A percentile compares a stretch with the other conserved stretches of the same genome.
Conservation (phyloP, 768 basidiomycete genomes). For the Tephrocybe sp. region DNA sequence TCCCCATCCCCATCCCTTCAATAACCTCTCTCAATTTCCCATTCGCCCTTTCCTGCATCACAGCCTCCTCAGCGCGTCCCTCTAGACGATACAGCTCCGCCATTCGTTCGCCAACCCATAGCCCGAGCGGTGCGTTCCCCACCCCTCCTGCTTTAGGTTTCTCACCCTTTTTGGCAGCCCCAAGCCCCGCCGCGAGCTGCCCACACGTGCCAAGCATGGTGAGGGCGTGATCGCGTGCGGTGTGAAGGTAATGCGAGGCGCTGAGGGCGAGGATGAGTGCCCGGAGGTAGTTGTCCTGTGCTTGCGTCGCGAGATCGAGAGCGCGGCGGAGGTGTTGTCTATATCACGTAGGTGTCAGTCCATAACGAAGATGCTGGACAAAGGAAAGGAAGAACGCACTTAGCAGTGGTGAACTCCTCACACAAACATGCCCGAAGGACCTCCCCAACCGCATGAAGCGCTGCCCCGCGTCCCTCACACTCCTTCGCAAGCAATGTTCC, state of each 20-base stretch:
- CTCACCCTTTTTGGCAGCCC: slow-evolving; percentile 34
- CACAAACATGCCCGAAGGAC: slow-evolving; percentile 54
- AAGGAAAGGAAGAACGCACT: slow-evolving; percentile 41
- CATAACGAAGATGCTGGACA: no score
- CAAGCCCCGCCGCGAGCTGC: slow-evolving; percentile 70
- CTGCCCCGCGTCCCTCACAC: slow-evolving; percentile 54
- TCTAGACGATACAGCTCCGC: slow-evolving; percentile 60
- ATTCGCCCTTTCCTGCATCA: slow-evolving; percentile 49
- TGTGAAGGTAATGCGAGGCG: slow-evolving; percentile 71
- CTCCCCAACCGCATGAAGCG: slow-evolving; percentile 53
- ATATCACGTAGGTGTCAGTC: background rate
- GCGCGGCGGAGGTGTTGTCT: slow-evolving; percentile 64
- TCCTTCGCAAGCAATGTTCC: slow-evolving; percentile 39
- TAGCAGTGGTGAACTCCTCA: slow-evolving; percentile 58
- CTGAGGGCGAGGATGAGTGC: slow-evolving; percentile 68
- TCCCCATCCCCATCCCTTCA: no score
- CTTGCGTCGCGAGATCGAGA: slow-evolving; percentile 52
- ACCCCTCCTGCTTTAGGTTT: slow-evolving; percentile 28
- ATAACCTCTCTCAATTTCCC: slow-evolving; percentile 14
- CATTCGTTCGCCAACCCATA: slow-evolving; percentile 75
- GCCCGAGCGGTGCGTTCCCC: slow-evolving; percentile 64
- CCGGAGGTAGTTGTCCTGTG: slow-evolving; percentile 73
- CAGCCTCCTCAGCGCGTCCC: slow-evolving; percentile 47
- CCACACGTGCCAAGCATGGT: slow-evolving; percentile 67
- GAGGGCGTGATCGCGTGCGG: slow-evolving; percentile 66